Base-by-base conservation (phyloP, 2,329 filamentous ascomycete genomes). In the Alternaria tenuissima region DNA sequence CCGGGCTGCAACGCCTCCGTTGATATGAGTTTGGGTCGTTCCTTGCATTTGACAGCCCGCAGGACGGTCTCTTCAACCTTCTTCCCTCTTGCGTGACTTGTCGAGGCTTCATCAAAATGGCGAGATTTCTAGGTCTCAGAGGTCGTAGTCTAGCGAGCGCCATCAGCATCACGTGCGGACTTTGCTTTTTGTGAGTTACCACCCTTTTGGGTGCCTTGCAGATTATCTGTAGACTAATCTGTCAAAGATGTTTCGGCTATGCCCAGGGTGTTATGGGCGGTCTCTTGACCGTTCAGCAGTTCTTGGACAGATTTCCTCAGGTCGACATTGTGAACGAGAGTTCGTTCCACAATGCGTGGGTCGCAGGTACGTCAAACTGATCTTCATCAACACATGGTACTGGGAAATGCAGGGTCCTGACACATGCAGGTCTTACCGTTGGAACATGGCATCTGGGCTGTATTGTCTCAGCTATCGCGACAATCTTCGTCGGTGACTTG, bases 201-300 rank as follows among this genome's bases (percentile, higher is more conserved):
- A n/a, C 44, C 20, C 44, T 39, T 16, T 14, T 32, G 36, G 20
- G 36, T 44, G 18, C 22, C 20, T 14, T 28, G 42, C 41, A 36
- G 32, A 39, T 52, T 30, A 24, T 43, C 46, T 47, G 48, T 36
- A 11, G 34, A 48, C 62, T 72, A 57, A 74, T 51, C 34, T 16
- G 11, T 41, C 14, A 52, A 55, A 81, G 77, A 42, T 79, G 82
- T 30, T 84, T 87, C 65, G 85, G 85, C 41, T 87, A 86, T 88
- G 90, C 92, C 67, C 74, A 82, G 62, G 90, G 90, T 72, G 89
- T 92, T 9, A 91, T 91, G 84, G 90, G 74, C 22, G 74, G 74
- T 43, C 88, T 94, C 63, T 81, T 94, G 63, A 92, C 90, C 7
- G 85, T 93, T 71, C 80, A 85, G 24, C 81, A 83, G 16, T 91